Evolutionary conservation across 176 grass and related monocot genomes (phyloP).

Genomic region (Oryza punctata): DNA sequence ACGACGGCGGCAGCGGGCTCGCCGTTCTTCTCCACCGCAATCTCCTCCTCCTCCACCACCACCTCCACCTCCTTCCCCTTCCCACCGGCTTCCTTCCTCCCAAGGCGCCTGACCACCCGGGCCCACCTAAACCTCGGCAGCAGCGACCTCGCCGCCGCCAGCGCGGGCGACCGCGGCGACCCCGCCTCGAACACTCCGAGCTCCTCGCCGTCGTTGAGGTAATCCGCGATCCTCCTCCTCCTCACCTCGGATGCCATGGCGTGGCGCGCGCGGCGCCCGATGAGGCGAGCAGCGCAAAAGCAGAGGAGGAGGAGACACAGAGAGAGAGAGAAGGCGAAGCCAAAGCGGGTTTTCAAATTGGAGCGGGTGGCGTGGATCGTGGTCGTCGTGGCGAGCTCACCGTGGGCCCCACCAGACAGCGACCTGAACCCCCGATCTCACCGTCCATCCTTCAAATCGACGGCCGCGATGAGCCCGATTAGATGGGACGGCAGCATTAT

Average conservation of each 20-base stretch:
- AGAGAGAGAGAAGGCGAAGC: not conserved
- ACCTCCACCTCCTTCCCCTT: not conserved
- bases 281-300: conserved; percentile 4
- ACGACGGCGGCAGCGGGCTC: not conserved
- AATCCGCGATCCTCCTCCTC: conserved; percentile 52
- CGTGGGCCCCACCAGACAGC: conserved; percentile 32
- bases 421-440: not conserved
- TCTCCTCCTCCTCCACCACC: not conserved
- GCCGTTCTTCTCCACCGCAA: not conserved
- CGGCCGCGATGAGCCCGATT: not conserved
- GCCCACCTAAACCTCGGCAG: conserved; percentile 46
- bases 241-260: not conserved
- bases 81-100: not conserved
- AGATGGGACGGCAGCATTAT: not conserved
- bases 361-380: conserved; percentile 41
- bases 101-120: conserved; percentile 16
- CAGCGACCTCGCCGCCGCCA: not conserved
- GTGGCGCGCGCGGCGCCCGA: not conserved
- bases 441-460: not conserved
- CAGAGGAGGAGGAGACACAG: not conserved
- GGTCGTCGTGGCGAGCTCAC: conserved; percentile 16
- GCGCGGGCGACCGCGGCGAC: not conserved
- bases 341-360: conserved; percentile 55
- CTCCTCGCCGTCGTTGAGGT: conserved; percentile 69
- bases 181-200: not conserved